phyloP scores from a whole-genome alignment of 768 basidiomycete species.

The Rhodocollybia butyracea region DNA sequence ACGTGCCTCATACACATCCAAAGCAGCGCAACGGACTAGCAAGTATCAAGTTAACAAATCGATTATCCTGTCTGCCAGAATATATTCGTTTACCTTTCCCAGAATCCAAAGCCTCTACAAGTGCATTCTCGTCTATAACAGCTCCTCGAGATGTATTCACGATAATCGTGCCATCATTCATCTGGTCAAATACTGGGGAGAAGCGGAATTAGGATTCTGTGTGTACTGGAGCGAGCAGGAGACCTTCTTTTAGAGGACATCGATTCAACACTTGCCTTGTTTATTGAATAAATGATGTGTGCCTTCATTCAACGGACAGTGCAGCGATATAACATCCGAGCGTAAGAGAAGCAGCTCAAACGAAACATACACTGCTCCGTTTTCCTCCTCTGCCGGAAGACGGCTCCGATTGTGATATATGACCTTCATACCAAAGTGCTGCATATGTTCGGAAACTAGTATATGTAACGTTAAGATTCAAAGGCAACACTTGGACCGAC shows the following conservation, averaged over 20 bases:
- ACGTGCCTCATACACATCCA: constrained; percentile 16
- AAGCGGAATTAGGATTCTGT: too few relatives aligned
- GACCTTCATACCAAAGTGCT: constrained; percentile 19
- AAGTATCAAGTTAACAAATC: neutral
- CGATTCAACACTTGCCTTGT: neutral
- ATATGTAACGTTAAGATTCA: neutral
- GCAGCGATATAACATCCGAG: constrained; percentile 19
- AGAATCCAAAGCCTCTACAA: constrained; percentile 35
- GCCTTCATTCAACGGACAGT: constrained; percentile 16
- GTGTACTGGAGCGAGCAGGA: too few relatives aligned
- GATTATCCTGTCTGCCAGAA: neutral
- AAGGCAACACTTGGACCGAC: too few relatives aligned
- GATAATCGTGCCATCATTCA: constrained; percentile 43
- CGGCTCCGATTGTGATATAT: constrained; percentile 18
- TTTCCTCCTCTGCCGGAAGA: constrained; percentile 13
- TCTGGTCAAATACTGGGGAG: constrained; percentile 16
- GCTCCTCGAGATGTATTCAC: constrained; percentile 51
- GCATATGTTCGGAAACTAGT: constrained; percentile 16
- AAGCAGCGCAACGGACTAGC: constrained; percentile 13
- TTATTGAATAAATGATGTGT: constrained; percentile 17
- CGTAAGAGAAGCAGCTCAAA: constrained; percentile 15
- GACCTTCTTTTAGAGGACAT: too few relatives aligned
- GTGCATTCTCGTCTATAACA: constrained; percentile 42
- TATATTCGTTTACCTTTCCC: constrained; percentile 16
- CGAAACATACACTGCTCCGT: constrained; percentile 13